Evolutionary conservation across 2,329 filamentous ascomycete genomes (phyloP).

Genomic region (Ceratocystis cacaofunesta): DNA sequence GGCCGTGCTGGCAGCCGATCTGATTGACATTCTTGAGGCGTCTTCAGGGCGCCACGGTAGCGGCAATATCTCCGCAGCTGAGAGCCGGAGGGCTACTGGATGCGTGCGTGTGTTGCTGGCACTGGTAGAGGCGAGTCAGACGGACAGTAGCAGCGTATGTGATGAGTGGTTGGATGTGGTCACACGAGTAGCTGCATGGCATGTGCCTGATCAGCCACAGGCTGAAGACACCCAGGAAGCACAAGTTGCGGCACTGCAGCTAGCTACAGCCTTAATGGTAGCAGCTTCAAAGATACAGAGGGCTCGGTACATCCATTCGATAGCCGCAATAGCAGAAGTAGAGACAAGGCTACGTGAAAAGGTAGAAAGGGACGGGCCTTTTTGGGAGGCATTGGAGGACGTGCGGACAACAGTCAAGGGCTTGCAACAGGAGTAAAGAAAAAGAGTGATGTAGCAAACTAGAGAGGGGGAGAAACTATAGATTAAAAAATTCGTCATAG

Average conservation of each 20-base stretch:
- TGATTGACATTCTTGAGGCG: conserved; percentile 30
- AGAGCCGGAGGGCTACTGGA: conserved; percentile 36
- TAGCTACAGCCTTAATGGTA: conserved; percentile 38
- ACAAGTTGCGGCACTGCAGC: conserved; percentile 38
- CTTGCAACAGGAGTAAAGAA: conserved; percentile 14
- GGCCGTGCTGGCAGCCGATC: conserved; percentile 36
- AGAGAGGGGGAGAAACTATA: background rate
- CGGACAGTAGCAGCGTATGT: conserved; percentile 24
- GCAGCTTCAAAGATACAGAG: conserved; percentile 33
- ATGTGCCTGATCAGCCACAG: conserved; percentile 25
- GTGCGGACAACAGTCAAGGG: conserved; percentile 25
- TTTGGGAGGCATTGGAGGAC: conserved; percentile 34
- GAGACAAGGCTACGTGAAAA: conserved; percentile 28
- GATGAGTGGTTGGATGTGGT: conserved; percentile 45
- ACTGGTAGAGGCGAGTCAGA: conserved; percentile 32
- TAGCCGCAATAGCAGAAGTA: conserved; percentile 35
- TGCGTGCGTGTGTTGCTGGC: conserved; percentile 41
- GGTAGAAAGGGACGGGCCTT: conserved; percentile 22
- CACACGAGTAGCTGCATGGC: conserved; percentile 35
- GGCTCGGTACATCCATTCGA: conserved; percentile 37
- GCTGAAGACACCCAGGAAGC: conserved; percentile 31
- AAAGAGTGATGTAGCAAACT: background rate
- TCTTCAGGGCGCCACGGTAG: background rate
- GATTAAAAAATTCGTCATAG: background rate
- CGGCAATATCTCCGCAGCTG: conserved; percentile 20